Evolutionary conservation across 106 monocot genomes (phyloP).

Genomic region (Triglochin maritima): DNA sequence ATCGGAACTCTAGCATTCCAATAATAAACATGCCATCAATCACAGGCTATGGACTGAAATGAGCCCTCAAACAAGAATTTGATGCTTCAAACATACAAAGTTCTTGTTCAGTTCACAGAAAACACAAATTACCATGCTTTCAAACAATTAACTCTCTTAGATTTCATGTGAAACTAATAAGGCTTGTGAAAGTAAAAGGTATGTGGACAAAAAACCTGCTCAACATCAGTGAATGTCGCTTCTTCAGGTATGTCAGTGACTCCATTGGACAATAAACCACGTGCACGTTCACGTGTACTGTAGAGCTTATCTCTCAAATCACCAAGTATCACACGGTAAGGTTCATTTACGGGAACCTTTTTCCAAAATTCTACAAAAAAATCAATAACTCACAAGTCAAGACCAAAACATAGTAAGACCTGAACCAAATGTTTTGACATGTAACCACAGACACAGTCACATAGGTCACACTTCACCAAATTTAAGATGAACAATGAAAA

Average conservation of each 20-base stretch:
- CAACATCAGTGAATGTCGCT: conserved; percentile 51
- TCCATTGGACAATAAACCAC: conserved; percentile 62
- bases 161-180: not conserved
- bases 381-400: not conserved
- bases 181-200: not conserved
- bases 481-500: too few relatives aligned
- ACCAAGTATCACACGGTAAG: conserved; percentile 75
- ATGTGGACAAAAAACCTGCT: conserved; percentile 31
- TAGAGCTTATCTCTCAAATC: conserved; percentile 82
- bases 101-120: not conserved
- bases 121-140: not conserved
- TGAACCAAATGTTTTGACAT: too few relatives aligned
- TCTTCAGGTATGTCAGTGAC: conserved; percentile 73
- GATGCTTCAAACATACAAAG: too few relatives aligned
- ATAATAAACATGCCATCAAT: too few relatives aligned
- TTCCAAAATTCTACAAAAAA: conserved; percentile 68
- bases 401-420: too few relatives aligned
- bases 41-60: too few relatives aligned
- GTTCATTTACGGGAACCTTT: conserved; percentile 76
- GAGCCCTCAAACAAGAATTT: too few relatives aligned
- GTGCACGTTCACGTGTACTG: conserved; percentile 60
- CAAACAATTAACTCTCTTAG: not conserved
- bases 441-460: too few relatives aligned
- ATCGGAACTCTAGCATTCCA: too few relatives aligned
- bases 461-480: too few relatives aligned